A percentile compares a stretch with the other conserved stretches of the same genome.
These are phyloP conservation scores for Neurospora africana DNA, from an alignment of 495 filamentous ascomycete species.

Conservation along the genomic window DNA sequence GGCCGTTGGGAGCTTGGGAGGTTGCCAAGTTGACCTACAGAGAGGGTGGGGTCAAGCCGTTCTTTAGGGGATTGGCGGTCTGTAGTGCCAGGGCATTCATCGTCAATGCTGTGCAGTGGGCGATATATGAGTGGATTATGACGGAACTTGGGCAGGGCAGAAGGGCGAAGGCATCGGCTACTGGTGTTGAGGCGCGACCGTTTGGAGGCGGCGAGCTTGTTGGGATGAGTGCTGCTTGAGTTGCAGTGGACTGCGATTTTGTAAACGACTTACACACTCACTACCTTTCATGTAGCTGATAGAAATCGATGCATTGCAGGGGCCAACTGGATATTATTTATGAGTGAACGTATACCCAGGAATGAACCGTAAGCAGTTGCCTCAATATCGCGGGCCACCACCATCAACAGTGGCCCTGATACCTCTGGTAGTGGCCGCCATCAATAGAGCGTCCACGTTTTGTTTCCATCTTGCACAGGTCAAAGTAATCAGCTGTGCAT, in stretches of 20 bases:
- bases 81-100: slow-evolving; percentile 78
- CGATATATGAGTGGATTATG: slow-evolving; percentile 79
- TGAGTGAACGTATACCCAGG: background rate
- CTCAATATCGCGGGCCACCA: background rate
- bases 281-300: background rate
- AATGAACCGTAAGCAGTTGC: background rate
- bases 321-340: too few relatives aligned
- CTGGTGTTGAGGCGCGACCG: background rate
- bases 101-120: slow-evolving; percentile 77
- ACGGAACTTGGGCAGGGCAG: slow-evolving; percentile 30
- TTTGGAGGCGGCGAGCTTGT: background rate
- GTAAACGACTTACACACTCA: too few relatives aligned
- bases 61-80: slow-evolving; percentile 67
- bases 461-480: background rate
- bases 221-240: background rate
- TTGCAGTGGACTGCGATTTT: background rate
- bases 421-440: background rate
- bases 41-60: slow-evolving; percentile 52
- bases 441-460: background rate
- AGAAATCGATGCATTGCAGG: background rate
- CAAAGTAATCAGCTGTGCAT: background rate
- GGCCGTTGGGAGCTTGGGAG: slow-evolving; percentile 44
- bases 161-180: background rate
- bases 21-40: slow-evolving; percentile 53
- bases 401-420: background rate